Percentiles rank a stretch among this genome's conserved stretches.
These are phyloP conservation scores for Pseudopyricularia javanii DNA, from an alignment of 2,329 filamentous ascomycete genomes.

Conservation along the genomic window DNA sequence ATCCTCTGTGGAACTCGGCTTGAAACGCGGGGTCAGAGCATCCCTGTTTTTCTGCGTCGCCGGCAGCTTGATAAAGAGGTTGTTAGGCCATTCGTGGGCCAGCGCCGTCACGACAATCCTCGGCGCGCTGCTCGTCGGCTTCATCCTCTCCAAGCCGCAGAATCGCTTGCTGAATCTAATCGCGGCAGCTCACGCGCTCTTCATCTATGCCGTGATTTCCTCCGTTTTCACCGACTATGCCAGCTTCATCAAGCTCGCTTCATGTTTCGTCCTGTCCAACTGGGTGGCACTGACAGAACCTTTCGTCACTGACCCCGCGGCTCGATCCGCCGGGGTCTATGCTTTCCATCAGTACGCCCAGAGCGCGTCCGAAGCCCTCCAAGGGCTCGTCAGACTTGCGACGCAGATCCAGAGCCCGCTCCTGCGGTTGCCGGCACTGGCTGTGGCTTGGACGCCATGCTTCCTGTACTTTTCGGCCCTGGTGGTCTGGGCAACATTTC, in stretches of 20 bases:
- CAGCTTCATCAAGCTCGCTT: neutral
- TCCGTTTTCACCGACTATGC: neutral
- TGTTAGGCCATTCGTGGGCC: neutral
- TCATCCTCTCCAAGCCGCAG: neutral
- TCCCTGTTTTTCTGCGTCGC: neutral
- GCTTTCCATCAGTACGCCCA: neutral
- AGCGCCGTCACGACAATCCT: neutral
- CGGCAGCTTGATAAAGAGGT: neutral
- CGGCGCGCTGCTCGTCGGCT: neutral
- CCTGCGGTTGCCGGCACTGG: neutral
- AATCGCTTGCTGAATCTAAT: neutral
- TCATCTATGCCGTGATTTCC: neutral
- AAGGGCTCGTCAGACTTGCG: neutral
- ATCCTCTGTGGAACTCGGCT: neutral
- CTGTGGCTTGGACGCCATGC: neutral
- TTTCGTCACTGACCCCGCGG: too few relatives aligned
- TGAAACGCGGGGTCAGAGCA: neutral
- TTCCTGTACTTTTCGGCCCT: neutral
- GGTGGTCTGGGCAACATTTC: neutral
- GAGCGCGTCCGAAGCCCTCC: neutral
- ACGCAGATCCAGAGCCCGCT: neutral
- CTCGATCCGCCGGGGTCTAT: too few relatives aligned
- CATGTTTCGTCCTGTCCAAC: neutral
- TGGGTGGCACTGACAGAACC: too few relatives aligned
- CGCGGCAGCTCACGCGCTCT: neutral